These are phyloP conservation scores for Wickerhamiella azymoides DNA, from an alignment of 805 yeast genomes.

Conservation along the genomic window DNA sequence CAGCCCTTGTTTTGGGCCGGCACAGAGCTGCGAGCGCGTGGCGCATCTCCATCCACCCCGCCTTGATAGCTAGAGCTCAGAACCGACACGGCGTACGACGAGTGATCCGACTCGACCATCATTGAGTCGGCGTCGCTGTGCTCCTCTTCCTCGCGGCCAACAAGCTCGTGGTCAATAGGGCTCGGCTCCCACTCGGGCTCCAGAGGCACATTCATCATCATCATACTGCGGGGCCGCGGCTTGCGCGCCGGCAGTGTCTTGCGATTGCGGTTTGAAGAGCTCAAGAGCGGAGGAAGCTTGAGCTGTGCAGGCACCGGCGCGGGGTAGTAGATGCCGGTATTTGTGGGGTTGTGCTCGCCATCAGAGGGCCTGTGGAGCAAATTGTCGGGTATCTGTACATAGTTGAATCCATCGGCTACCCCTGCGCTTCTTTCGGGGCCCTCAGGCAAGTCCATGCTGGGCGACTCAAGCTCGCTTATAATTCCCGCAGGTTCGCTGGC, in stretches of 20 bases:
- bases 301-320: constrained; percentile 27
- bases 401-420: constrained; percentile 3
- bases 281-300: constrained; percentile 24
- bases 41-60: constrained; percentile 4
- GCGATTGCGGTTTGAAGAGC: constrained; percentile 12
- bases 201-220: constrained; percentile 10
- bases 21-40: not conserved
- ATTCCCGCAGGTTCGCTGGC: not conserved
- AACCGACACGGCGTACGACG: constrained; percentile 23
- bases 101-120: constrained; percentile 8
- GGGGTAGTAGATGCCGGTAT: constrained; percentile 20
- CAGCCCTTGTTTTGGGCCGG: constrained; percentile 1
- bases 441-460: no score
- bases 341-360: not conserved
- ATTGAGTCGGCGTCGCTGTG: constrained; percentile 4
- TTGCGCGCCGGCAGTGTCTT: constrained; percentile 1
- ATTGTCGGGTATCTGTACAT: constrained; percentile 1
- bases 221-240: constrained; percentile 5
- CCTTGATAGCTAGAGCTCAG: constrained; percentile 19
- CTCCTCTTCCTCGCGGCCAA: not conserved
- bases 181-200: constrained; percentile 17
- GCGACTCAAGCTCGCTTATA: not conserved
- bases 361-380: not conserved
- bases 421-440: not conserved
- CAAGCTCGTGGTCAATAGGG: constrained; percentile 14